Conservation (phyloP, 2,329 filamentous ascomycete genomes). For the Xylaria sp. region DNA sequence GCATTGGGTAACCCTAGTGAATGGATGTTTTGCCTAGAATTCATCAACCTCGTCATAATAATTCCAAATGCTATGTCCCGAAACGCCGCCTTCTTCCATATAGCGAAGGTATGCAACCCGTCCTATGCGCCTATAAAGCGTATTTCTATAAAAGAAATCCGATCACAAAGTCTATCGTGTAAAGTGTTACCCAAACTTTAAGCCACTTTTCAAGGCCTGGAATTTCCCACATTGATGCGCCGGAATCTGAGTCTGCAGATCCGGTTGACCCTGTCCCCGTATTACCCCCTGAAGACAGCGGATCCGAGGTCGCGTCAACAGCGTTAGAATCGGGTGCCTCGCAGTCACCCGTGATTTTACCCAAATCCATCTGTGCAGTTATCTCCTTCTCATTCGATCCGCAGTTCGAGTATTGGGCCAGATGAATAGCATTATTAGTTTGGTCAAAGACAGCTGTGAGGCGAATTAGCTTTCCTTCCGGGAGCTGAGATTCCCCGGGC, state of each 20-base stretch:
- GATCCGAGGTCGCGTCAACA: constrained; percentile 15
- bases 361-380: constrained; percentile 39
- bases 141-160: not conserved
- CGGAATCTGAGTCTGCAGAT: constrained; percentile 5
- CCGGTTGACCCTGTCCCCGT: constrained; percentile 8
- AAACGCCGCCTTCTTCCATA: constrained; percentile 7
- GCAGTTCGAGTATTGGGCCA: constrained; percentile 59
- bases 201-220: not conserved
- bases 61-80: not conserved
- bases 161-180: not conserved
- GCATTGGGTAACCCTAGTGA: too few species aligned
- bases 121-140: not conserved
- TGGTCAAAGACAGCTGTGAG: constrained; percentile 57
- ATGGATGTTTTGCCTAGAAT: too few species aligned
- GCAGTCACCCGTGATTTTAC: constrained; percentile 37
- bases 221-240: not conserved
- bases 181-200: constrained; percentile 1
- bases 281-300: not conserved
- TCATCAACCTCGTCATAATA: not conserved
- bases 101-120: not conserved
- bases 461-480: constrained; percentile 4
- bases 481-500: not conserved
- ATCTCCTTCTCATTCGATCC: constrained; percentile 52
- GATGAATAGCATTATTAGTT: constrained; percentile 53
- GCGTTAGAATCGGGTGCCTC: constrained; percentile 27